A percentile compares a stretch with the other conserved stretches of the same genome.
phyloP scores from a whole-genome alignment of 2,329 filamentous ascomycete genomes.

The Diaporthe sp. region DNA sequence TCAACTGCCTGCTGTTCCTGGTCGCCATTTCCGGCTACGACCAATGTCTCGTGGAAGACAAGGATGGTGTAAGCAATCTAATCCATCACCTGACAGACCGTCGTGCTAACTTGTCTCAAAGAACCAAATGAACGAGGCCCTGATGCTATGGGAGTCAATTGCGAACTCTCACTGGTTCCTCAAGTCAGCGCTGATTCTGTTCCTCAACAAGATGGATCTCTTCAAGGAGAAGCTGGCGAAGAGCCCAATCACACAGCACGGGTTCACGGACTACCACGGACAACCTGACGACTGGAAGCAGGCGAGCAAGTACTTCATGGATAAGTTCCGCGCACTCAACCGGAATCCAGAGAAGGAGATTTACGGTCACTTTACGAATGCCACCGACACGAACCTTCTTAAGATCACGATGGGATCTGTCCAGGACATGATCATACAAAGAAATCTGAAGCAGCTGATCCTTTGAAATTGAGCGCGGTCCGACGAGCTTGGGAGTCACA shows the following conservation, averaged over 20 bases:
- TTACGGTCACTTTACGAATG: constrained; percentile 73
- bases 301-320: constrained; percentile 84
- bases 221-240: constrained; percentile 81
- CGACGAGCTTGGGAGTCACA: constrained; percentile 34
- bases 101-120: constrained; percentile 53
- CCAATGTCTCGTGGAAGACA: constrained; percentile 95
- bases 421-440: constrained; percentile 89
- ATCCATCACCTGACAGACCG: background rate
- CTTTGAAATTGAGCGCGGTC: constrained; percentile 59
- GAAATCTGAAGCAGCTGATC: constrained; percentile 84
- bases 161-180: constrained; percentile 90
- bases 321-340: constrained; percentile 84
- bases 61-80: constrained; percentile 81
- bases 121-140: constrained; percentile 93
- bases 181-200: constrained; percentile 84
- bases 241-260: constrained; percentile 79
- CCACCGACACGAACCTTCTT: constrained; percentile 78
- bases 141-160: constrained; percentile 89
- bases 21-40: constrained; percentile 97
- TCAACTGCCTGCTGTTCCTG: constrained; percentile 91
- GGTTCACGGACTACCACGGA: constrained; percentile 84
- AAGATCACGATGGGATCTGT: constrained; percentile 90
- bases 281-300: constrained; percentile 79
- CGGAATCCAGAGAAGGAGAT: constrained; percentile 75
- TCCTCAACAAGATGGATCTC: constrained; percentile 89